These are phyloP conservation scores for Dalbergia oliveri DNA, from an alignment of 306 rosid genomes.

Conservation along the genomic window DNA sequence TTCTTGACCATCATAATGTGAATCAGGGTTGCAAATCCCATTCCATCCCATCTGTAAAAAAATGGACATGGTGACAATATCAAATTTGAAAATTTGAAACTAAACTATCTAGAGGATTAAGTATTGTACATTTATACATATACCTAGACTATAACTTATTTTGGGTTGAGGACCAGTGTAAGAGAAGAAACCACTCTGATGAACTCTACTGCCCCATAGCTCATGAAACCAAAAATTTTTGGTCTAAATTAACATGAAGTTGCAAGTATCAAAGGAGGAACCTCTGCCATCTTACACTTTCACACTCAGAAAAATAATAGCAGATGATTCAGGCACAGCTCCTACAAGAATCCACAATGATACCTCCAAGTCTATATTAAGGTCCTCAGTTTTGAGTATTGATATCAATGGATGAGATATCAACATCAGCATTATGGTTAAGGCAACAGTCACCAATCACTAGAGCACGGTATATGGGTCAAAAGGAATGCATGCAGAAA, in stretches of 20 bases:
- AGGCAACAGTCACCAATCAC: conserved; percentile 23
- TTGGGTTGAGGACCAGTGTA: neutral
- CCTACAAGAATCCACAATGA: neutral
- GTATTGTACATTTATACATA: neutral
- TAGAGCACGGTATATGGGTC: neutral
- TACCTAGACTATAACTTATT: neutral
- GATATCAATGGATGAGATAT: neutral
- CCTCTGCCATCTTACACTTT: too few relatives aligned
- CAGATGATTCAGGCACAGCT: neutral
- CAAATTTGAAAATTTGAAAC: neutral
- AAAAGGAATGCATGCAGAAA: conserved; percentile 13
- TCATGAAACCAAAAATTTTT: neutral
- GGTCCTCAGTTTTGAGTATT: neutral
- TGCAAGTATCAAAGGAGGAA: neutral
- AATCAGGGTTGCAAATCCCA: neutral
- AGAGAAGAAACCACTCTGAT: neutral
- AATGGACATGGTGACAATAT: neutral
- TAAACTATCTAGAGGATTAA: neutral
- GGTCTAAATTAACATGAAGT: neutral
- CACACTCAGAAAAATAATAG: too few relatives aligned
- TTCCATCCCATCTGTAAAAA: neutral
- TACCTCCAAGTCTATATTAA: neutral
- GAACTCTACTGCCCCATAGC: neutral
- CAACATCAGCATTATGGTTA: neutral
- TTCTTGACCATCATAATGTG: neutral